These are phyloP conservation scores for Venturia pyrina DNA, from an alignment of 2,329 filamentous ascomycete genomes.

Conservation along the genomic window DNA sequence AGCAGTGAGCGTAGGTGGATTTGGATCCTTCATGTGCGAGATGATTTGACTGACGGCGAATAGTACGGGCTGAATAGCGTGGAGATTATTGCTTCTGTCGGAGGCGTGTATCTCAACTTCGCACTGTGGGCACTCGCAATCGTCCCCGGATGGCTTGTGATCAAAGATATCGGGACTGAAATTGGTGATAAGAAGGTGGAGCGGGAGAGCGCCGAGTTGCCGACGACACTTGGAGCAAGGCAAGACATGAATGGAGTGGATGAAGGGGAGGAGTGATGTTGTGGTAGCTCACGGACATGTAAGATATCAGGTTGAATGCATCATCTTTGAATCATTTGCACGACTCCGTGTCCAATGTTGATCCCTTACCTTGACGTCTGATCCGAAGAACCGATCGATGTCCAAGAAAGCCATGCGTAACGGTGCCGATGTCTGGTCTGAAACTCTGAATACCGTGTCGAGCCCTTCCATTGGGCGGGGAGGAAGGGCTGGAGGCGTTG, in stretches of 20 bases:
- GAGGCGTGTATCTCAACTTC: slow-evolving; percentile 62
- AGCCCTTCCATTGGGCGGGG: too few relatives aligned
- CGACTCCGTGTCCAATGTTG: too few relatives aligned
- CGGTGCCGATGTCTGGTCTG: too few relatives aligned
- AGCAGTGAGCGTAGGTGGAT: slow-evolving; percentile 35
- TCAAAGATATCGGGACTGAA: slow-evolving; percentile 43
- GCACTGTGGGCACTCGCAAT: slow-evolving; percentile 55
- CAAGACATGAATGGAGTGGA: neutral
- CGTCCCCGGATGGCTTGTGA: slow-evolving; percentile 55
- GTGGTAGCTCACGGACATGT: neutral
- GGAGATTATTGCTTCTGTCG: slow-evolving; percentile 52
- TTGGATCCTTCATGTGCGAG: neutral
- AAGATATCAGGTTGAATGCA: too few relatives aligned
- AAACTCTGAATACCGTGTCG: too few relatives aligned
- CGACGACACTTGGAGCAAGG: neutral
- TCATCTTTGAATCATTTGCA: too few relatives aligned
- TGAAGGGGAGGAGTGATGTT: neutral
- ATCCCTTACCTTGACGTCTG: too few relatives aligned
- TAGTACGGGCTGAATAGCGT: slow-evolving; percentile 57
- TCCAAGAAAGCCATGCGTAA: too few relatives aligned
- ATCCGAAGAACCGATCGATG: too few relatives aligned
- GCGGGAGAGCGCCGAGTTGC: neutral
- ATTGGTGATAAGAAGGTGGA: neutral
- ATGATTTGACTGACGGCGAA: neutral
- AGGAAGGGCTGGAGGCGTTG: too few relatives aligned